phyloP scores from a whole-genome alignment of 495 filamentous ascomycete genomes.

The Penicillium pancosmium region DNA sequence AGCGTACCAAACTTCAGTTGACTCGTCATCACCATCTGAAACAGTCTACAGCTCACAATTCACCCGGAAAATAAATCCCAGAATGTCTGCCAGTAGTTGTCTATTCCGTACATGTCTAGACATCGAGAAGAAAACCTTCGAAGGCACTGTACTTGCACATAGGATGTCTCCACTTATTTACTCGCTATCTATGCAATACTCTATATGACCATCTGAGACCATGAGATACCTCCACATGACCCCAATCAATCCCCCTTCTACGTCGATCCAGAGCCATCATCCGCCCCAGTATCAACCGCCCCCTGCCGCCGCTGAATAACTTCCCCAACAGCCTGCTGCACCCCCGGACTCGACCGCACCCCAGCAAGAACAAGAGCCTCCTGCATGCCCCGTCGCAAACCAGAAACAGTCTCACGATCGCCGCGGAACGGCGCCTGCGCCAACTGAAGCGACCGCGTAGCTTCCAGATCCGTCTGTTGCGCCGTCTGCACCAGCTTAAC shows the following conservation, averaged over 20 bases:
- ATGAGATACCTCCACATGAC: too few relatives aligned
- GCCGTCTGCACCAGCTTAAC: constrained; percentile 48
- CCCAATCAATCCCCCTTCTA: too few relatives aligned
- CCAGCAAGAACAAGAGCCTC: constrained; percentile 79
- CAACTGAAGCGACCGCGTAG: constrained; percentile 67
- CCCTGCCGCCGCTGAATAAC: constrained; percentile 57
- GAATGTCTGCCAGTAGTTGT: too few relatives aligned
- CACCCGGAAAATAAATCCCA: too few relatives aligned
- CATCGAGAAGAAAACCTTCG: too few relatives aligned
- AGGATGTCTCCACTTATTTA: too few relatives aligned
- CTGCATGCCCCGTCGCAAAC: constrained; percentile 66
- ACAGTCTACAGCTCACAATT: background rate
- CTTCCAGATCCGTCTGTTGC: constrained; percentile 64
- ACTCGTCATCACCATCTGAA: background rate
- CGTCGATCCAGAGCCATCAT: too few relatives aligned
- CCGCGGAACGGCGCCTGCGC: constrained; percentile 83
- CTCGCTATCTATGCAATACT: too few relatives aligned
- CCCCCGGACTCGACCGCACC: constrained; percentile 71
- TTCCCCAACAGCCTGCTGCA: constrained; percentile 70
- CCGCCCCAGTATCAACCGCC: constrained; percentile 4
- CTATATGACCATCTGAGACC: too few relatives aligned
- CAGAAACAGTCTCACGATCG: constrained; percentile 61
- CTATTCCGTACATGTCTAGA: too few relatives aligned
- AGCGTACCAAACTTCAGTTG: background rate
- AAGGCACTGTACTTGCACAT: too few relatives aligned